Evolutionary conservation across 1,284 basidiomycete genomes (phyloP).

Genomic region (Ceratobasidium sp.): DNA sequence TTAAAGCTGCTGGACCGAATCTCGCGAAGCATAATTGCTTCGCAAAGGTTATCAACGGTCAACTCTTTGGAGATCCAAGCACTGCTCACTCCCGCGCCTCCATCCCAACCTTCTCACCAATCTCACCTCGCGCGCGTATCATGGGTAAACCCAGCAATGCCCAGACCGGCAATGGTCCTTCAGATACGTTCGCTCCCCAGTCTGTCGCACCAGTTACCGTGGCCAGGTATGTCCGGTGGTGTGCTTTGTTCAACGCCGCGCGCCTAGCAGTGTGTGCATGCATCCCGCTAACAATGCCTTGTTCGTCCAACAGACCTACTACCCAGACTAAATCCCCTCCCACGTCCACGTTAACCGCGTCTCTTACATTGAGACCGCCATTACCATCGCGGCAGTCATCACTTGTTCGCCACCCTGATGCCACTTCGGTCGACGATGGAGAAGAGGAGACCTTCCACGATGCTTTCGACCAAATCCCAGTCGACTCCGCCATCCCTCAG

Average conservation of each 20-base stretch:
- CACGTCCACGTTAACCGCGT: not conserved
- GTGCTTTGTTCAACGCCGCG: not conserved
- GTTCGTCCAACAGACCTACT: not conserved
- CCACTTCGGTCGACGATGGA: not conserved
- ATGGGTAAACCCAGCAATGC: conserved; percentile 17
- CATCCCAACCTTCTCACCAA: not conserved
- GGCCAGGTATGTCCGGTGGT: not conserved
- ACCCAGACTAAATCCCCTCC: not conserved
- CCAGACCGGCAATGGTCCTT: conserved; percentile 1
- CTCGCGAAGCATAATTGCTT: not conserved
- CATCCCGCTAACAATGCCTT: not conserved
- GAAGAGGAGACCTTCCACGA: not conserved
- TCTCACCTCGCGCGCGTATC: not conserved
- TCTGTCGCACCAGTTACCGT: not conserved
- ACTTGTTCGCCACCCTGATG: not conserved
- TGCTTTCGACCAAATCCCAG: not conserved
- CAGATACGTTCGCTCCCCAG: not conserved
- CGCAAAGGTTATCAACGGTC: not conserved
- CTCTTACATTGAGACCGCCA: conserved; percentile 5
- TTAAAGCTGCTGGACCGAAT: not conserved
- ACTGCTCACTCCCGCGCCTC: not conserved
- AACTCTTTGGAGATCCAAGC: not conserved
- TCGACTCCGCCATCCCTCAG: not conserved
- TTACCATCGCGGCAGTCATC: not conserved
- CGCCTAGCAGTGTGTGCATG: not conserved